Evolutionary conservation across 2,329 filamentous ascomycete genomes (phyloP).

Genomic region (Hysterium pulicare): DNA sequence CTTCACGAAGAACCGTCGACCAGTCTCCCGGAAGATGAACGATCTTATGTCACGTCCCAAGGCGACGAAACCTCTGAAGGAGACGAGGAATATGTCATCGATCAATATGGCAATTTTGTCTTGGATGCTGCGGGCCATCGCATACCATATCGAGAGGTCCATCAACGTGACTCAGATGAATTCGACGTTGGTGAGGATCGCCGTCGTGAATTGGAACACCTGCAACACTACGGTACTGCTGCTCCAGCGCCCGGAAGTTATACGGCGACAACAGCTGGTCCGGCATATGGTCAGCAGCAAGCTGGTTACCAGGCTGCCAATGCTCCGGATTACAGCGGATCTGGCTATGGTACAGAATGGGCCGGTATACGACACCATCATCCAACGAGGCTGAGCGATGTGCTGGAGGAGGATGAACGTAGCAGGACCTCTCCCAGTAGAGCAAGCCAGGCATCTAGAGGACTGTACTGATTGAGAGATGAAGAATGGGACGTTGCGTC

Average conservation of each 20-base stretch:
- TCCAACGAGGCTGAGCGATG: conserved; percentile 38
- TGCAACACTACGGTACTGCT: conserved; percentile 43
- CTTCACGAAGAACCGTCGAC: conserved; percentile 25
- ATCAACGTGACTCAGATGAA: conserved; percentile 46
- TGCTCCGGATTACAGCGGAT: conserved; percentile 35
- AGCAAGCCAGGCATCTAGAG: conserved; percentile 30
- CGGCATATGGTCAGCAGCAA: conserved; percentile 16
- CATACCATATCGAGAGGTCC: conserved; percentile 31
- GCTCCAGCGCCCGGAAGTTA: conserved; percentile 27
- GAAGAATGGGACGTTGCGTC: too few relatives aligned
- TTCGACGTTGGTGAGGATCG: conserved; percentile 53
- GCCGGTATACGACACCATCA: conserved; percentile 38
- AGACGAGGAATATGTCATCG: conserved; percentile 37
- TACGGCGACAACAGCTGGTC: conserved; percentile 22
- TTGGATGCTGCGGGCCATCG: conserved; percentile 34
- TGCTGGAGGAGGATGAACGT: conserved; percentile 39
- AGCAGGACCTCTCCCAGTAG: conserved; percentile 36
- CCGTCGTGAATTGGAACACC: conserved; percentile 47
- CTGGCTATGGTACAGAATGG: conserved; percentile 38
- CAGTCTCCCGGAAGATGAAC: conserved; percentile 29
- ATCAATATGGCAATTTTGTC: conserved; percentile 35
- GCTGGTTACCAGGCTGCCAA: conserved; percentile 13
- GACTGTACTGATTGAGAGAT: conserved; percentile 9
- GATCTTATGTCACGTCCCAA: conserved; percentile 35
- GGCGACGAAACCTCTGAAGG: conserved; percentile 32